Conservation (phyloP, 2,329 filamentous ascomycete species). For the Lecanicillium sp. region DNA sequence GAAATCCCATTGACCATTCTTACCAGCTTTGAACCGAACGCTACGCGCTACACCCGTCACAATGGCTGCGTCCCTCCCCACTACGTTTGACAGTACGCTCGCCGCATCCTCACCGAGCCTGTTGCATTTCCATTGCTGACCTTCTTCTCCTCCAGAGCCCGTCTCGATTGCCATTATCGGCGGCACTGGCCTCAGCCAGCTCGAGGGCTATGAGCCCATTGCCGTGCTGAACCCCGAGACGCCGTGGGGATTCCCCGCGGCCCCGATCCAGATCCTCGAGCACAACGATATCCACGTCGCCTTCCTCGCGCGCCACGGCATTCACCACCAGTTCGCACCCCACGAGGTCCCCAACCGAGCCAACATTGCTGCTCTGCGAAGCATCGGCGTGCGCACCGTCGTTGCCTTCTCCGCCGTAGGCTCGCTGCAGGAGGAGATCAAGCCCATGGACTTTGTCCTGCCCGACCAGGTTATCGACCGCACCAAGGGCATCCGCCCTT, state of each 20-base stretch:
- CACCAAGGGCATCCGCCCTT: slow-evolving; percentile 88
- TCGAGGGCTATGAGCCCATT: slow-evolving; percentile 80
- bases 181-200: slow-evolving; percentile 83
- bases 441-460: slow-evolving; percentile 92
- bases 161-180: slow-evolving; percentile 86
- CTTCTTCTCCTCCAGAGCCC: slow-evolving; percentile 38
- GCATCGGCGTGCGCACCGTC: slow-evolving; percentile 80
- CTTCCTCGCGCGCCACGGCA: slow-evolving; percentile 88
- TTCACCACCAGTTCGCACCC: slow-evolving; percentile 81
- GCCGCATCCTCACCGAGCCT: background rate
- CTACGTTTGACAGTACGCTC: slow-evolving; percentile 49
- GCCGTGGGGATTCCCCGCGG: slow-evolving; percentile 77
- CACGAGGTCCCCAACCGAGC: slow-evolving; percentile 92
- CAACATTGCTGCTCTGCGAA: slow-evolving; percentile 95
- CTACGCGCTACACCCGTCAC: slow-evolving; percentile 13
- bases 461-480: slow-evolving; percentile 96
- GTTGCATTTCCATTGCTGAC: slow-evolving; percentile 2
- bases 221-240: slow-evolving; percentile 70
- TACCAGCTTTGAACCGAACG: too few relatives aligned
- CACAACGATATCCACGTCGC: slow-evolving; percentile 78
- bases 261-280: slow-evolving; percentile 77
- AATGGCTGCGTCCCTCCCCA: slow-evolving; percentile 45
- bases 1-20: too few relatives aligned
- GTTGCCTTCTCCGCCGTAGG: slow-evolving; percentile 95
- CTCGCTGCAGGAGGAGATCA: slow-evolving; percentile 84